Base-by-base conservation (phyloP, 768 basidiomycete species). In the Hemileccinum rubropunctum region DNA sequence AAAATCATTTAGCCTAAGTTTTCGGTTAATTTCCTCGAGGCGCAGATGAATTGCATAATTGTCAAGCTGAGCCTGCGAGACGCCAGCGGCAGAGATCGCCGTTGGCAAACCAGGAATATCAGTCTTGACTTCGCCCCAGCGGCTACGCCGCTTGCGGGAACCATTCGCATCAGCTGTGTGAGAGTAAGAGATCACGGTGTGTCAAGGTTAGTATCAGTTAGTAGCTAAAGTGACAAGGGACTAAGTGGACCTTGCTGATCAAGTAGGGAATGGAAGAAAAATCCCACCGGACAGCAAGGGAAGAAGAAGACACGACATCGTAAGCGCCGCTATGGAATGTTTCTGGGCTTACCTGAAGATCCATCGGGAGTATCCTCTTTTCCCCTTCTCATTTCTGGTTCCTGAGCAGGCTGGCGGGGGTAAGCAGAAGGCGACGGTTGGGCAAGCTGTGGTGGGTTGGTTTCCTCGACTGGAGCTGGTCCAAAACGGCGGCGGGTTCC, bases 41-140 rank as follows among this genome's bases (percentile, higher is more conserved):
- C 97, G 82, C 42, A 98, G 77, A 64, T 97, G 93, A 47, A 95
- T 92, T 30, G 97, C 95, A 70, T 99, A 99, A 64, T 93, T 95
- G 72, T 98, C 95, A 47, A 99, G 85, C 69, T 98, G 95, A 45
- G 87, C 85, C 65, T 94, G 92, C 20, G 94, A 93, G 45, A 99
- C 93, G 53, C 95, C 94, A 40, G 88, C 85, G 38, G 90, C 88
- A 57, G 86, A 88, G 57, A 99, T 95, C 40, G 94, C 93, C 38
- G 94, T 95, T 6, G 97, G 97, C 47, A 98, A 71, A 48, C 93
- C 95, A 48, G 94, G 91, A 43, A 94, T 87, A 58, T 95, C 88
- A 44, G 86, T 82, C 69, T 91, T 91, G 52, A 83, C 89, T 60
- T 97, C 95, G 58, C 97, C 97, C 95, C 95, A 99, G 50, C 97